A percentile compares a stretch with the other conserved stretches of the same genome.
phyloP scores from a whole-genome alignment of 306 rosid species.

The Medicago ruthenica region DNA sequence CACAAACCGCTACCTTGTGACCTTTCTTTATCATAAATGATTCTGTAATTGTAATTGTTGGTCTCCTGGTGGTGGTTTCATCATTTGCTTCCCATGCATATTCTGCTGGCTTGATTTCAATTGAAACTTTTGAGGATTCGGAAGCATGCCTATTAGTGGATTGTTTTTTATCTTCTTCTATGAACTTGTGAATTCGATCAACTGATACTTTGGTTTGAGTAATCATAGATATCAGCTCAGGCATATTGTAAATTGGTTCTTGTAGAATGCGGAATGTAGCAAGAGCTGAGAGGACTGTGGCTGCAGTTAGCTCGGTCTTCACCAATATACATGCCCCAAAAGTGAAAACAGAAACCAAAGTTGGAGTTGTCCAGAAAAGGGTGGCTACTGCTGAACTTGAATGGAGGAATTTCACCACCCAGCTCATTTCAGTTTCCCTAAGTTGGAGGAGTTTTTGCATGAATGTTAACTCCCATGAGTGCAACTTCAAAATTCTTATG shows the following conservation, averaged over 20 bases:
- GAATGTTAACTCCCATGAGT: too few relatives aligned
- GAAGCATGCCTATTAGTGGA: constrained; percentile 37
- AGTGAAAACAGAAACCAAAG: too few relatives aligned
- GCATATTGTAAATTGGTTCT: constrained; percentile 90
- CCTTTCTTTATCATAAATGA: constrained; percentile 63
- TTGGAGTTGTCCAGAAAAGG: too few relatives aligned
- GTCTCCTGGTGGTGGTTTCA: constrained; percentile 28
- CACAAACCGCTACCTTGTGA: constrained; percentile 76
- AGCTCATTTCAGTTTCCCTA: too few relatives aligned
- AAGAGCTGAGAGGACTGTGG: constrained; percentile 78
- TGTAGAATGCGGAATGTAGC: constrained; percentile 86
- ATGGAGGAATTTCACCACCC: too few relatives aligned
- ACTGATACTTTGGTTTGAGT: constrained; percentile 84
- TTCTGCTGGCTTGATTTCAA: constrained; percentile 65
- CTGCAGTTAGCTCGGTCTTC: constrained; percentile 61
- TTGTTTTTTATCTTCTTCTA: constrained; percentile 50
- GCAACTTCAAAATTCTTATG: too few relatives aligned
- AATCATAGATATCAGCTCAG: constrained; percentile 86
- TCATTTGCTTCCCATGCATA: constrained; percentile 69
- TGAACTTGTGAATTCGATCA: constrained; percentile 66
- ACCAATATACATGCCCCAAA: too few relatives aligned
- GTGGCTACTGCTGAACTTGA: too few relatives aligned
- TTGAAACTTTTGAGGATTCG: constrained; percentile 43
- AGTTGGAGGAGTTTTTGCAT: too few relatives aligned
- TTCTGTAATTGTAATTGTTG: constrained; percentile 48